phyloP scores from a whole-genome alignment of 257 asterid genomes.

The Dorcoceras hygrometricum region DNA sequence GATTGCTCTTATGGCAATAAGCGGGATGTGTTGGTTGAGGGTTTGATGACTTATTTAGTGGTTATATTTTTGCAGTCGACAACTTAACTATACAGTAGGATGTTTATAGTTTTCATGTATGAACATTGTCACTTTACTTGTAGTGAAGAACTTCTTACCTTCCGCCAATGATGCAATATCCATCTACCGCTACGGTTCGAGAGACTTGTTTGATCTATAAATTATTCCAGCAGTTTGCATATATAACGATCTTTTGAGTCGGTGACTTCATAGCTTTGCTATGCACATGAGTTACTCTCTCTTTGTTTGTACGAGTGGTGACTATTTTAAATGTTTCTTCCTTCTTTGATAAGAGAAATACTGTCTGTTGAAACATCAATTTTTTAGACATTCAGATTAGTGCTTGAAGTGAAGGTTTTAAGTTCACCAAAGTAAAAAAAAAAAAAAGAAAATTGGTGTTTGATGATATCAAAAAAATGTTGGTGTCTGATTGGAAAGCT shows the following conservation, averaged over 20 bases:
- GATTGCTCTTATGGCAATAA: not conserved
- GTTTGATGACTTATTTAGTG: not conserved
- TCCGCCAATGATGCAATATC: not conserved
- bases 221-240: not conserved
- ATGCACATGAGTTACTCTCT: too few species aligned
- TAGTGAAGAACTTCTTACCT: not conserved
- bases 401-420: too few species aligned
- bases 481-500: too few species aligned
- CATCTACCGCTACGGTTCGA: not conserved
- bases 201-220: not conserved
- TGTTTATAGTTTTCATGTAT: not conserved
- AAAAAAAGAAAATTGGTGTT: too few species aligned
- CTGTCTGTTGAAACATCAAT: too few species aligned
- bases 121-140: too few species aligned
- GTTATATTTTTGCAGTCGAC: not conserved
- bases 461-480: too few species aligned
- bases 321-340: too few species aligned
- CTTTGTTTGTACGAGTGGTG: too few species aligned
- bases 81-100: not conserved
- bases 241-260: not conserved
- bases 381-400: too few species aligned
- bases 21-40: not conserved
- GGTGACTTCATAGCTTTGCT: not conserved
- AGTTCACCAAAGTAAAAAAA: too few species aligned
- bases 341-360: too few species aligned